Base-by-base conservation (phyloP, 148 eudicot species). In the Rhododendron griersonianum region DNA sequence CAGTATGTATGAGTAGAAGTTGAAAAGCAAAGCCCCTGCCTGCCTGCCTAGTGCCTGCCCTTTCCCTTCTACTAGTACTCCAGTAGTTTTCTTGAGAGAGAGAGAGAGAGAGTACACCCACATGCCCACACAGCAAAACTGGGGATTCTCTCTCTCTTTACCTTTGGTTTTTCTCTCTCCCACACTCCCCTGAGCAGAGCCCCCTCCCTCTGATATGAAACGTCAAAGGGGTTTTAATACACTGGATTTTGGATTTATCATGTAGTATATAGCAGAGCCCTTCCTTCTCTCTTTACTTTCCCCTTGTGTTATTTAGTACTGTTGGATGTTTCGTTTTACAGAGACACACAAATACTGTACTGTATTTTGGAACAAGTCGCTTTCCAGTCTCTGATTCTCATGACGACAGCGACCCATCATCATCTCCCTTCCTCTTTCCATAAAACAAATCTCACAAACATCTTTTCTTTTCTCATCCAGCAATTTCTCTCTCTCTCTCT, bases 381-480 rank as follows among this genome's bases (percentile, higher is more conserved):
- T 92, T 92, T 91, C 94, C 50, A 84, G 86, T 85, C 86, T 88
- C 93, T 95, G 93, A 95, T 89, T 95, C 94, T 89, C 94, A 95
- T 90, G 96, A 91, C 87, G 95, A 93, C 63, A 95, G 89, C 53
- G 98, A 93, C 96, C 89, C 91, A 86, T 92, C 95, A 78, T 83
- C 85, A 73, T 79, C 18, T n/a, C 11, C 35, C 41, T 33, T 3
- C 18, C 14, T 47, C 25, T 8, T 8, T 33, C 6, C 19, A 61
- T 35, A 74, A 10, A 67, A 79, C 48, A 35, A 30, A 30, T 35
- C 19, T 7, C 3, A 18, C n/a, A 5, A 25, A 25, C 7, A 10
- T 8, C 50, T 77, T 41, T 81, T 85, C 51, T 65, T 84, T 83
- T 84, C 39, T 77, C 55, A 69, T 16, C 41, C 14, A 25, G 23